Evolutionary conservation across 2,329 filamentous ascomycete genomes (phyloP).

Genomic region (Exophiala dermatitidis): DNA sequence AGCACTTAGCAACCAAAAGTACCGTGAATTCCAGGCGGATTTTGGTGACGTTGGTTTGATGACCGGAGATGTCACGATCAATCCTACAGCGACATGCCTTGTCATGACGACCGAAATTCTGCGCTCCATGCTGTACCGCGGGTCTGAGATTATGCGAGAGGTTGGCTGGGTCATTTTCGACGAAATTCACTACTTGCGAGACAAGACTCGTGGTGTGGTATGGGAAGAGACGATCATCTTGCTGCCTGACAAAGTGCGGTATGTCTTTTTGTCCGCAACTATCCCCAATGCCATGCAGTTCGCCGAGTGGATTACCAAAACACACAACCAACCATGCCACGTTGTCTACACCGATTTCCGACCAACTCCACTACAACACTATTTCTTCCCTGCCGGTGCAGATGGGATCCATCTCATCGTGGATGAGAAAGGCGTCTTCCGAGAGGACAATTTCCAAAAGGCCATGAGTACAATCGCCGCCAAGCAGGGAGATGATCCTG

Average conservation of each 20-base stretch:
- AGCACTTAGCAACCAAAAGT: slow-evolving; percentile 97
- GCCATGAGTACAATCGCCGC: slow-evolving; percentile 87
- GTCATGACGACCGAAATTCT: slow-evolving; percentile 99
- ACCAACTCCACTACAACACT: slow-evolving; percentile 92
- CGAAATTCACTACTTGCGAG: slow-evolving; percentile 97
- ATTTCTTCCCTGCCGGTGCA: slow-evolving; percentile 89
- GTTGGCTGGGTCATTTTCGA: slow-evolving; percentile 98
- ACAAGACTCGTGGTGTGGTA: slow-evolving; percentile 87
- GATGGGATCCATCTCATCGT: slow-evolving; percentile 91
- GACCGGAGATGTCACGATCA: slow-evolving; percentile 99
- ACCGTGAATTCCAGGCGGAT: slow-evolving; percentile 87
- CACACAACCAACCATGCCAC: slow-evolving; percentile 93
- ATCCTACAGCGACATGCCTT: slow-evolving; percentile 92
- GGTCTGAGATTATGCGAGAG: slow-evolving; percentile 98
- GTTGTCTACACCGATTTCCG: slow-evolving; percentile 99
- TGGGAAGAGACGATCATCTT: slow-evolving; percentile 99
- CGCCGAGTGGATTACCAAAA: slow-evolving; percentile 98
- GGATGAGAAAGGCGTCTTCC: slow-evolving; percentile 92
- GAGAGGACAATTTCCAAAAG: slow-evolving; percentile 94
- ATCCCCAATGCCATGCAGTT: slow-evolving; percentile 99
- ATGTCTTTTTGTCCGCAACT: slow-evolving; percentile 95
- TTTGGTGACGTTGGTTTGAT: slow-evolving; percentile 97
- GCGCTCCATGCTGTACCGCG: slow-evolving; percentile 94
- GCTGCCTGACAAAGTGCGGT: slow-evolving; percentile 94
- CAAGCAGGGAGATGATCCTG: slow-evolving; percentile 75